phyloP scores from a whole-genome alignment of 305 asterid genomes.

The Solanum hybrid region DNA sequence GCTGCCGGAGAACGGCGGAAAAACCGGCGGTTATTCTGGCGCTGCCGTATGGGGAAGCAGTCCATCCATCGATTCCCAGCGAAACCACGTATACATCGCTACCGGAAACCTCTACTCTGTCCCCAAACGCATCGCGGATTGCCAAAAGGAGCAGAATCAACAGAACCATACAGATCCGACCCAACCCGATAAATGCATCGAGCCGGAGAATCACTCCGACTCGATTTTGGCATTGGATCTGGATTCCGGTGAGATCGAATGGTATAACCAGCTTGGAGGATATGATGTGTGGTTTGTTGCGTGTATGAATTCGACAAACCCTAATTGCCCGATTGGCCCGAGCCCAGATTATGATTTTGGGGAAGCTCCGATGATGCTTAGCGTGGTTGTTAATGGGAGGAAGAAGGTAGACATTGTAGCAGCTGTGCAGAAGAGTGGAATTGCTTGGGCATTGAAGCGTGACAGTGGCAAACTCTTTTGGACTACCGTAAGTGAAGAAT shows the following conservation, averaged over 20 bases:
- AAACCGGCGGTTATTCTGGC: constrained; percentile 31
- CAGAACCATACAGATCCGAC: constrained; percentile 19
- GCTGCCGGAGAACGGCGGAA: constrained; percentile 36
- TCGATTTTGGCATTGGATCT: constrained; percentile 40
- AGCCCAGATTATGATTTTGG: constrained; percentile 45
- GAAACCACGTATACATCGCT: constrained; percentile 41
- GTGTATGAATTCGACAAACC: constrained; percentile 20
- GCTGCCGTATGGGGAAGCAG: constrained; percentile 60
- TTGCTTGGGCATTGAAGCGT: constrained; percentile 44
- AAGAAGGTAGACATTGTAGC: constrained; percentile 27
- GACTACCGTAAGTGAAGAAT: constrained; percentile 27
- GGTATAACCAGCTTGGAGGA: constrained; percentile 51
- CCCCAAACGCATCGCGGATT: constrained; percentile 24
- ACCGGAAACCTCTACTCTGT: constrained; percentile 46
- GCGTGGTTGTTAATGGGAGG: constrained; percentile 8
- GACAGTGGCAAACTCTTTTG: constrained; percentile 32
- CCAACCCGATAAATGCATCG: constrained; percentile 27
- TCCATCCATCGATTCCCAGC: constrained; percentile 38
- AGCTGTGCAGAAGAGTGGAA: constrained; percentile 55
- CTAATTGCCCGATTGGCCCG: constrained; percentile 40
- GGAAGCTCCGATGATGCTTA: constrained; percentile 51
- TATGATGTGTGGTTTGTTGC: constrained; percentile 49
- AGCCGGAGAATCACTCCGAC: constrained; percentile 31
- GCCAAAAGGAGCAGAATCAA: constrained; percentile 28
- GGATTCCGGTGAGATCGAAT: constrained; percentile 28